phyloP scores from a whole-genome alignment of 495 filamentous ascomycete genomes.

The Penicillium parvum region DNA sequence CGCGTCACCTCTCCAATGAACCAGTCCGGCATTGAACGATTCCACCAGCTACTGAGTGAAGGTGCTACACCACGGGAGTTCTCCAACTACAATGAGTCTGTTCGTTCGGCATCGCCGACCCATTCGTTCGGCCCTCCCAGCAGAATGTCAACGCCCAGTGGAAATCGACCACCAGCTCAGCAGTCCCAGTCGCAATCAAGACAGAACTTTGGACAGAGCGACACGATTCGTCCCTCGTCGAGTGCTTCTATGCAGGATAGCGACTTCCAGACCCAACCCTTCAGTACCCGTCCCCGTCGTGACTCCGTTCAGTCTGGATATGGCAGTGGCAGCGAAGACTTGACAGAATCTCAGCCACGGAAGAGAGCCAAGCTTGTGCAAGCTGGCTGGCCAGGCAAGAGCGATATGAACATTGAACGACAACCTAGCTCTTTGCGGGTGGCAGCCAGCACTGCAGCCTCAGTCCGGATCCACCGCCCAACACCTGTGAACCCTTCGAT shows the following conservation, averaged over 20 bases:
- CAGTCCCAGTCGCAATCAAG: constrained; percentile 21
- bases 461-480: constrained; percentile 79
- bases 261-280: constrained; percentile 30
- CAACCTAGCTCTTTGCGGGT: constrained; percentile 79
- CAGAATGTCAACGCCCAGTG: constrained; percentile 35
- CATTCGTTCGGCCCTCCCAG: constrained; percentile 35
- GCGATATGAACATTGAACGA: constrained; percentile 60
- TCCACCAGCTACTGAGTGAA: constrained; percentile 48
- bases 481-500: constrained; percentile 55
- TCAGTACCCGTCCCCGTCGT: constrained; percentile 24
- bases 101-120: constrained; percentile 33
- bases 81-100: constrained; percentile 28
- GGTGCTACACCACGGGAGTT: constrained; percentile 42
- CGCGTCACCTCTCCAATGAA: constrained; percentile 39
- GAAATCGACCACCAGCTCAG: constrained; percentile 23
- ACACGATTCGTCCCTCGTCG: constrained; percentile 44
- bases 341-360: constrained; percentile 54
- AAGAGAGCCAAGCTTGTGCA: constrained; percentile 71
- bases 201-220: constrained; percentile 25
- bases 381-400: constrained; percentile 61
- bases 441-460: constrained; percentile 80
- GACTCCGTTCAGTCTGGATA: constrained; percentile 55
- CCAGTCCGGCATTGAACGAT: constrained; percentile 51
- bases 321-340: constrained; percentile 60
- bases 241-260: constrained; percentile 43